Evolutionary conservation across 495 filamentous ascomycete species (phyloP), one percentile per base, ranked within the genome.

Genomic region (Podospora comata): DNA sequence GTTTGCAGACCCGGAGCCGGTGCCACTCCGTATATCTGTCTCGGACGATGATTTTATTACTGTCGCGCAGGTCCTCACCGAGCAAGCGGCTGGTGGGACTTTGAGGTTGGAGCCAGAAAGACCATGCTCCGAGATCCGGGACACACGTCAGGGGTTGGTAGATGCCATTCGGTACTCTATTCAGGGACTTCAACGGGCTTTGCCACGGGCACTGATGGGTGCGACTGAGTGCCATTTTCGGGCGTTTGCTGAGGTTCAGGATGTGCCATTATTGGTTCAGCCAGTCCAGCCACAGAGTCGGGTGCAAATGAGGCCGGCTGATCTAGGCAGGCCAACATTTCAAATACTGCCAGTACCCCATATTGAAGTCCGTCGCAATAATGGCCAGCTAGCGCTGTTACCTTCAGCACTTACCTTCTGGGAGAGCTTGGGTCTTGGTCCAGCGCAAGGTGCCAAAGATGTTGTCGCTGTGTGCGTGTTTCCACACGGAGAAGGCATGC

Each of bases 381-480:
- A 93, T 58, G 87, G 85, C 5, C 86, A 82, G 63, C 82, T 95
- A 48, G 91, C 96, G 48, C 81, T 96, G 39, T 81, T 97, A 54
- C 92, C 94, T 9, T 83, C 93, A 5, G 90, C 92, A 1, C 75
- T 97, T 9, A 75, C 85, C 0, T 99, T 98, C 72, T 98, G 96
- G 96, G 93, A 98, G 70, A 90, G 89, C 26, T 84, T 98, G 68
- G 90, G 92, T 5, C 84, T 99, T 27, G 88, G 87, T 20, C 95
- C 96, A 20, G 85, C 87, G 39, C 86, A 88, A 75, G 93, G 92
- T 1, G 69, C 82, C 2, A 99, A 97, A 78, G 87, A 97, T 73
- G 82, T 97, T 32, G 85, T 86, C 11, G 87, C 89, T 15, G 87
- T 93, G 71, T 96, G 92, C 71, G 83, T 97, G n/a, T 90, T 90